Conservation (phyloP, 2,329 filamentous ascomycete genomes). For the Hymenoscyphus albidus region DNA sequence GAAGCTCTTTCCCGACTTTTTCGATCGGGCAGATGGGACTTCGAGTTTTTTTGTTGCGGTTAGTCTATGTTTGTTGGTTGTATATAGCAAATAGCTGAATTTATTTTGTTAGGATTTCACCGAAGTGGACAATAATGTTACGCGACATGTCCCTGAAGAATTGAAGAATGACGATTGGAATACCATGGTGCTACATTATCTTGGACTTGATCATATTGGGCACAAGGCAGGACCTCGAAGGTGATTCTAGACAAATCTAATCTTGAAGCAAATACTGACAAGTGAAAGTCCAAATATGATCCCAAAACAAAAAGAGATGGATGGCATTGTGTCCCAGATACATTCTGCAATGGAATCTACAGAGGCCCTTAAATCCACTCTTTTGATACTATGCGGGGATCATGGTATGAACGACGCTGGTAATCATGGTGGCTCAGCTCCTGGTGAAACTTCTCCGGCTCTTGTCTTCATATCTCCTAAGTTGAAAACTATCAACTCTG, state of each 20-base stretch:
- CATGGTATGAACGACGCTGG: conserved; percentile 99
- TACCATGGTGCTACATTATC: conserved; percentile 89
- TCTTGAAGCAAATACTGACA: conserved; percentile 18
- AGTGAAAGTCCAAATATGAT: conserved; percentile 74
- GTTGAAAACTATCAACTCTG: conserved; percentile 53
- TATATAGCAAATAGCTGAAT: conserved; percentile 31
- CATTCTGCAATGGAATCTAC: conserved; percentile 71
- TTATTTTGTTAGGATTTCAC: conserved; percentile 72
- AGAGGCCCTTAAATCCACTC: conserved; percentile 68
- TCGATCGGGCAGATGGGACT: conserved; percentile 84
- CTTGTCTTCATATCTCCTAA: conserved; percentile 88
- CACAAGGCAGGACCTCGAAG: conserved; percentile 89
- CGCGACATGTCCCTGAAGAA: conserved; percentile 77
- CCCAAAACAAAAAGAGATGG: conserved; percentile 93
- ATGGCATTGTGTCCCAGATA: conserved; percentile 70
- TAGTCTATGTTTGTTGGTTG: conserved; percentile 40
- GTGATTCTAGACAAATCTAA: conserved; percentile 39
- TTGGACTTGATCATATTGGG: conserved; percentile 94
- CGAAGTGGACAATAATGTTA: conserved; percentile 97
- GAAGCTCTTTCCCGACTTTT: conserved; percentile 88
- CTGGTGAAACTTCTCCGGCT: conserved; percentile 90
- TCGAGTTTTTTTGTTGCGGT: conserved; percentile 98
- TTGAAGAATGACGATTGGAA: conserved; percentile 79
- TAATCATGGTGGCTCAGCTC: conserved; percentile 90
- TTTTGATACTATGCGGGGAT: conserved; percentile 86